Evolutionary conservation across 352 stramenopile genomes (phyloP).

Genomic region (Pythium brassicae): DNA sequence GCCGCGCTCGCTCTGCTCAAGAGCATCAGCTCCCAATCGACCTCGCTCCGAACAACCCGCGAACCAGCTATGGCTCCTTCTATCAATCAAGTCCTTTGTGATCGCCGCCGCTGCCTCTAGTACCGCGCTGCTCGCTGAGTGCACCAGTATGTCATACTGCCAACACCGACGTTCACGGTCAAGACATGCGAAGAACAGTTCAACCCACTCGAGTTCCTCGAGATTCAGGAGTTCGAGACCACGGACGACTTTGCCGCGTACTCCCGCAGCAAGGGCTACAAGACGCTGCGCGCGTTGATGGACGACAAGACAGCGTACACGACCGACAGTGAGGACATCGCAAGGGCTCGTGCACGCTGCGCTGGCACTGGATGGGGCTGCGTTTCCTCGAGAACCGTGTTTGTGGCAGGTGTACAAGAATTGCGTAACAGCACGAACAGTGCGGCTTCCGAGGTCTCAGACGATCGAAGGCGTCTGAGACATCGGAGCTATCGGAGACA

Average conservation of each 20-base stretch:
- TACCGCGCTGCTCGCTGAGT: conserved; percentile 7
- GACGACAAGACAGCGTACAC: conserved; percentile 8
- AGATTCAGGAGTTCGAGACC: conserved; percentile 39
- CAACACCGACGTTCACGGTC: conserved; percentile 31
- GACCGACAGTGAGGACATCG: no score
- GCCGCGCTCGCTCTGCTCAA: no score
- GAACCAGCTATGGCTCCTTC: conserved; percentile 17
- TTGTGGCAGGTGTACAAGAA: conserved; percentile 71
- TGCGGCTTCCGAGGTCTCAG: not conserved
- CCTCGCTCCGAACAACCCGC: no score
- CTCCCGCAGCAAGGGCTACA: conserved; percentile 4
- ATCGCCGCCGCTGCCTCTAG: conserved; percentile 19
- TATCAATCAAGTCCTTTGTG: conserved; percentile 15
- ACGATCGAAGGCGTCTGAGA: not conserved
- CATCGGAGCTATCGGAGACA: not conserved
- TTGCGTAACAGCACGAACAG: not conserved
- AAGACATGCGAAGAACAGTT: conserved; percentile 30
- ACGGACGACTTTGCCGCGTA: conserved; percentile 30
- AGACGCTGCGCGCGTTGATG: conserved; percentile 10
- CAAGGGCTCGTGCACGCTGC: no score
- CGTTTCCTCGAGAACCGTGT: conserved; percentile 40
- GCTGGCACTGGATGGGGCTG: conserved; percentile 37
- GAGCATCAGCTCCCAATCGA: no score
- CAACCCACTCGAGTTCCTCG: conserved; percentile 38
- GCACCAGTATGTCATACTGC: conserved; percentile 35